Base-by-base conservation (phyloP, 2,329 filamentous ascomycete species). In the Beauveria sp. region DNA sequence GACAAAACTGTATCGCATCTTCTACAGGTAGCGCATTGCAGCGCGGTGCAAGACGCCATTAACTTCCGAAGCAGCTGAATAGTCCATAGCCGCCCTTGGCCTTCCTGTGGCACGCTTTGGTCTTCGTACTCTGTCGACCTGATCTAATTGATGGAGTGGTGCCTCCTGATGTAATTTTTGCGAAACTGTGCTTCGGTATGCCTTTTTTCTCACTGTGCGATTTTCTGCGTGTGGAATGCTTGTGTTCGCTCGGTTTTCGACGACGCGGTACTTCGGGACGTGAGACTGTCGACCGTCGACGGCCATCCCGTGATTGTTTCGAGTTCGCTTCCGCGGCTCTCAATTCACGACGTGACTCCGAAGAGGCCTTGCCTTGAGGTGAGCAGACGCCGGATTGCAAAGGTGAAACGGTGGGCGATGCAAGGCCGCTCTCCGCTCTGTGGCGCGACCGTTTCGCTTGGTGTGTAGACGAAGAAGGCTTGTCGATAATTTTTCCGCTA, bases 21-120 rank as follows among this genome's bases (percentile, higher is more conserved):
- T 50, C 28, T 34, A 24, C 45, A 42, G n/a, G 9, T 26, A 8
- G 16, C 18, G 22, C 45, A 50, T 50, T 14, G 6, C 22, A n/a
- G 53, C 26, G 24, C 22, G 2, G 12, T 30, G 22, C 40, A 20
- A 42, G 8, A 24, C 20, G 8, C 14, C 40, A 20, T 61, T 20
- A 61, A 18, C 46, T n/a, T 20, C 52, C 53, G 18, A 61, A 46
- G 24, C 60, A 61, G 34, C 60, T 40, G 28, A 56, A 57, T 20
- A 57, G 30, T 7, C 38, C 46, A 7, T 51, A 52, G 14, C 53
- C 16, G 38, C 52, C 52, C 5, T 46, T 57, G 22, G 52, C 10
- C 47, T 46, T 55, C 24, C 40, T 61, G 6, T 38, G 18, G 24
- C 16, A 20, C 24, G 14, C 18, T 46, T 45, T 56, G 22, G n/a